These are phyloP conservation scores for Nectriaceae sp. DNA, from an alignment of 2,329 filamentous ascomycete genomes.

Conservation along the genomic window DNA sequence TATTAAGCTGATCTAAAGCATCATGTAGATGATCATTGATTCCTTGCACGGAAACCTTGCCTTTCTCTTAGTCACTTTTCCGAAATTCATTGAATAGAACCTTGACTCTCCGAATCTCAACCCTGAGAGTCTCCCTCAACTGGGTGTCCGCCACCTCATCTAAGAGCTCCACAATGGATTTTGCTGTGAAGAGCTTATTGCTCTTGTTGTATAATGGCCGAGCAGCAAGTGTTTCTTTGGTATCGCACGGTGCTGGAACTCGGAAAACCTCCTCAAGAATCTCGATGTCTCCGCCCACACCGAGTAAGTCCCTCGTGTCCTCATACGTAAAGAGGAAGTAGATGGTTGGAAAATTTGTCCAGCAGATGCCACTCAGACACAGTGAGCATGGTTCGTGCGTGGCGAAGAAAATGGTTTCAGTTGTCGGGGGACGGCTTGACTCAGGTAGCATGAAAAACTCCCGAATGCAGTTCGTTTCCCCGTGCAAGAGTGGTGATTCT, in stretches of 20 bases:
- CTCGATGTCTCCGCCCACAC: background rate
- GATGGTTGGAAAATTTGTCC: background rate
- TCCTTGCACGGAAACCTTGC: too few relatives aligned
- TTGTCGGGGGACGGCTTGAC: background rate
- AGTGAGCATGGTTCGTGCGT: background rate
- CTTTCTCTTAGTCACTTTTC: too few relatives aligned
- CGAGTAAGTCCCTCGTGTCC: background rate
- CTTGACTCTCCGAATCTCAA: background rate
- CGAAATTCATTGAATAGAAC: background rate
- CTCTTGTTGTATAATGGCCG: background rate
- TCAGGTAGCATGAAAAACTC: background rate
- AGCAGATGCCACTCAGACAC: background rate
- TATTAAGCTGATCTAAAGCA: too few relatives aligned
- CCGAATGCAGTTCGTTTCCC: background rate
- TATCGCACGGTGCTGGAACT: background rate
- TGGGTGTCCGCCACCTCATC: background rate
- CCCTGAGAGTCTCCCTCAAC: background rate
- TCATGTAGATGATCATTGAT: too few relatives aligned
- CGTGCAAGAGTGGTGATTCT: background rate
- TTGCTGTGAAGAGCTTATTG: background rate
- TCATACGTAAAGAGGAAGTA: conserved; percentile 3
- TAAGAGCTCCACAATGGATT: background rate
- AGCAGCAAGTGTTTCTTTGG: background rate
- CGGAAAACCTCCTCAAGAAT: background rate
- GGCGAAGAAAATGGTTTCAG: background rate